Evolutionary conservation across 225 moss, liverwort and hornwort species (phyloP).

Genomic region (Rhytidiadelphus loreus): DNA sequence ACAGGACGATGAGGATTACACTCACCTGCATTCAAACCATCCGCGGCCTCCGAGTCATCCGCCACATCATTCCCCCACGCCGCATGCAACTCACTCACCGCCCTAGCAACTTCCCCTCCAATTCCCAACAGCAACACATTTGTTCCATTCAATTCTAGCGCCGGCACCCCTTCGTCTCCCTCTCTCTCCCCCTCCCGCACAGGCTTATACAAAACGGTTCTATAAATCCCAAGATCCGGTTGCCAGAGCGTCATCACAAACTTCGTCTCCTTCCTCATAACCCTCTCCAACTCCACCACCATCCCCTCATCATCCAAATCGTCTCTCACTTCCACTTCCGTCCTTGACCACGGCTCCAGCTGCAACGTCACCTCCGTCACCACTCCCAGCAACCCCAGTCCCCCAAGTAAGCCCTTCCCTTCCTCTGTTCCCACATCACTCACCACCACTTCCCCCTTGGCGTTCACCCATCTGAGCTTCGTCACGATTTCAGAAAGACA

Average conservation of each 20-base stretch:
- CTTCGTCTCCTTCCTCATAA: slow-evolving; percentile 10
- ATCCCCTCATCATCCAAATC: background rate
- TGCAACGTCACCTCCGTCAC: slow-evolving; percentile 44
- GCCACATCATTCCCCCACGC: slow-evolving; percentile 18
- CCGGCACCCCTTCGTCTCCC: background rate
- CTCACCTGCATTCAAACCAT: slow-evolving; percentile 2
- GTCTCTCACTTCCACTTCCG: slow-evolving; percentile 27
- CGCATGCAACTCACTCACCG: background rate
- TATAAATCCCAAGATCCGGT: slow-evolving; percentile 42
- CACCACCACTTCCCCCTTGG: slow-evolving; percentile 20
- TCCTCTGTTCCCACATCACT: background rate
- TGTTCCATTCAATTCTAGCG: slow-evolving; percentile 3
- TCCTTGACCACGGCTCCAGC: slow-evolving; percentile 17
- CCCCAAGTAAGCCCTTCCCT: slow-evolving; percentile 24
- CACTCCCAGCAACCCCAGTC: slow-evolving; percentile 33
- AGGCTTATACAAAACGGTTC: background rate
- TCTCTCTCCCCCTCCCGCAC: background rate
- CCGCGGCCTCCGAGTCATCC: slow-evolving; percentile 16
- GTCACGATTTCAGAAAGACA: background rate
- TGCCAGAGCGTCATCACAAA: slow-evolving; percentile 5
- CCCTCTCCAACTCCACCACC: slow-evolving; percentile 10
- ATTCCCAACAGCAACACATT: background rate
- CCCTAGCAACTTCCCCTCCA: background rate
- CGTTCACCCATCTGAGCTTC: slow-evolving; percentile 43
- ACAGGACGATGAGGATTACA: background rate